Evolutionary conservation across 176 grass and related monocot genomes (phyloP).

Genomic region (Hsuehochloa calcarea): DNA sequence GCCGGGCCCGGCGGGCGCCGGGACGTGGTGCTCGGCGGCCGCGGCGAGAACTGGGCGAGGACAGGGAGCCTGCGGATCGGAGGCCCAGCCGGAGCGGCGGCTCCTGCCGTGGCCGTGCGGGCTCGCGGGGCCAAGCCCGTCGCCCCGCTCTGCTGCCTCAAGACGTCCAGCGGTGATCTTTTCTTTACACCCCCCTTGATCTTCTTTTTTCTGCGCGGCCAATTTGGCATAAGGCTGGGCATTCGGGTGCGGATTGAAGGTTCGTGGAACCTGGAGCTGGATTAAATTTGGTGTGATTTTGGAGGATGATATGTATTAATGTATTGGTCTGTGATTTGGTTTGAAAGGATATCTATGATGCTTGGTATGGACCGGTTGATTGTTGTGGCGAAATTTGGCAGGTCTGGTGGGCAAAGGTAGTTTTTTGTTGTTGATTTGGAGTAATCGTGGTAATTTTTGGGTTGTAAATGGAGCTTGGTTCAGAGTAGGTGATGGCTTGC

Average conservation of each 20-base stretch:
- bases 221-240: no score
- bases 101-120: neutral
- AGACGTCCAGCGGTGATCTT: conserved; percentile 39
- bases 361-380: neutral
- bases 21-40: neutral
- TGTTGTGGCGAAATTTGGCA: neutral
- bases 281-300: neutral
- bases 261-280: no score
- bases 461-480: neutral
- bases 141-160: conserved; percentile 28
- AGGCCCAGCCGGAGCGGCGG: neutral
- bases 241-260: no score
- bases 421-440: neutral
- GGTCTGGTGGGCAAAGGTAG: neutral
- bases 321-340: neutral
- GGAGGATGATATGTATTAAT: neutral
- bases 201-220: no score
- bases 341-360: neutral
- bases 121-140: conserved; percentile 1
- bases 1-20: neutral
- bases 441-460: neutral
- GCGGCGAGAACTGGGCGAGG: neutral
- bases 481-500: neutral
- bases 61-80: conserved; percentile 7
- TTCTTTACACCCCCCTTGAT: no score